A percentile compares a stretch with the other conserved stretches of the same genome.
Conservation (phyloP, 2,329 filamentous ascomycete species). For the Fusarium vanettenii region DNA sequence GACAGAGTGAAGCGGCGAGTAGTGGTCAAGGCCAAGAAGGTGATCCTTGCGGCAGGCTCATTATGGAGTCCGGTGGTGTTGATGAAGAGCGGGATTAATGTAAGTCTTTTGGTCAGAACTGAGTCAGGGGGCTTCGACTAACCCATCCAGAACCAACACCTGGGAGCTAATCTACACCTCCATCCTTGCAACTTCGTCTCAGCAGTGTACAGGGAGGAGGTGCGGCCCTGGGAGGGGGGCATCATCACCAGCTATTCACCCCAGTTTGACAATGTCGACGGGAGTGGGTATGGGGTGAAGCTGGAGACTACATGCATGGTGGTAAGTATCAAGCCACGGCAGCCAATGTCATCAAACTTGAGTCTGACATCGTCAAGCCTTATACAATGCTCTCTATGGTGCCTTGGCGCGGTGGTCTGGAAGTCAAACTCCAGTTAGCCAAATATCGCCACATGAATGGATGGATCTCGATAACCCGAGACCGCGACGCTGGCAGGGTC, state of each 20-base stretch:
- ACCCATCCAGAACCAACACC: constrained; percentile 73
- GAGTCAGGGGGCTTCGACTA: constrained; percentile 25
- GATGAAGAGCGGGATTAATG: constrained; percentile 79
- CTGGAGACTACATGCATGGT: constrained; percentile 82
- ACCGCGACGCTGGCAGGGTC: constrained; percentile 80
- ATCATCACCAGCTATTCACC: constrained; percentile 84
- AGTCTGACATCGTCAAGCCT: constrained; percentile 60
- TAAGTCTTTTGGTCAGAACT: constrained; percentile 47
- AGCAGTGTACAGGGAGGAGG: constrained; percentile 76
- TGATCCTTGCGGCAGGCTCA: constrained; percentile 82
- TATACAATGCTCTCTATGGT: constrained; percentile 70
- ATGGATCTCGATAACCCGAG: constrained; percentile 80
- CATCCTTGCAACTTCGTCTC: constrained; percentile 75
- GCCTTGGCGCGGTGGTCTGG: constrained; percentile 74
- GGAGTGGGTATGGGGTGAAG: constrained; percentile 83
- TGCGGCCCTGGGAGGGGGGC: constrained; percentile 77
- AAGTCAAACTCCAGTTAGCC: constrained; percentile 78
- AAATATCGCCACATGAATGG: constrained; percentile 76
- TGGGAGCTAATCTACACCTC: constrained; percentile 84
- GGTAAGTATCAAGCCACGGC: constrained; percentile 50
- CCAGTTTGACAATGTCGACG: constrained; percentile 84
- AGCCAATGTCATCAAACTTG: constrained; percentile 3
- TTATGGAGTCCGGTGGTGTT: constrained; percentile 83
- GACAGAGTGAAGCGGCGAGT: constrained; percentile 68
- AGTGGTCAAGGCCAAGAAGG: constrained; percentile 80